phyloP scores from a whole-genome alignment of 1,284 basidiomycete genomes.

The Cryptococcus sp. region DNA sequence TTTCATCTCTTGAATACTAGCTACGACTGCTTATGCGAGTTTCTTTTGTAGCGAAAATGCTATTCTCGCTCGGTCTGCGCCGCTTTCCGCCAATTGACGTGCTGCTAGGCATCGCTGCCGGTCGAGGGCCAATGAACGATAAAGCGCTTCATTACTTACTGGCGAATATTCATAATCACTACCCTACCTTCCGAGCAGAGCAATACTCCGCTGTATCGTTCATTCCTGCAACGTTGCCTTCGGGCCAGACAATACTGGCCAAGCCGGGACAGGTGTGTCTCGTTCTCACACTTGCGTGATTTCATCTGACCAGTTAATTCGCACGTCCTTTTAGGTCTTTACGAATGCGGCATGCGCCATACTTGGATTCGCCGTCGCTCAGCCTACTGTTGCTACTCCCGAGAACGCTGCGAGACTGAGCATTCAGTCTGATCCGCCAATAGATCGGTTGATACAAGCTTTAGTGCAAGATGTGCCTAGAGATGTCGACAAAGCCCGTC shows the following conservation, averaged over 20 bases:
- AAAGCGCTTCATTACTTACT: conserved; percentile 76
- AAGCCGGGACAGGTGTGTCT: conserved; percentile 66
- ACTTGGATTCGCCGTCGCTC: conserved; percentile 67
- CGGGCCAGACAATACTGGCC: conserved; percentile 60
- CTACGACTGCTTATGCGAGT: not conserved
- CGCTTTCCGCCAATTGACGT: conserved; percentile 69
- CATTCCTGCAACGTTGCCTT: conserved; percentile 69
- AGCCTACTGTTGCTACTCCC: conserved; percentile 61
- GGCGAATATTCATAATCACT: conserved; percentile 66
- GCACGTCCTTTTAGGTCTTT: conserved; percentile 63
- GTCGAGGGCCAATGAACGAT: conserved; percentile 40
- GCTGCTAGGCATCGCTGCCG: conserved; percentile 68
- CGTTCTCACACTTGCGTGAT: too few relatives aligned
- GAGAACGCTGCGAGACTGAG: conserved; percentile 74
- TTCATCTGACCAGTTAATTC: not conserved
- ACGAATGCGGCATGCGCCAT: conserved; percentile 67
- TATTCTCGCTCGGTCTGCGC: conserved; percentile 75
- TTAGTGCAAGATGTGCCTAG: conserved; percentile 67
- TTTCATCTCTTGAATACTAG: not conserved
- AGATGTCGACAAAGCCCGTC: conserved; percentile 61
- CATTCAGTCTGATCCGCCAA: conserved; percentile 71
- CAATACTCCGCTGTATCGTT: conserved; percentile 66
- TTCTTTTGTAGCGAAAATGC: conserved; percentile 67
- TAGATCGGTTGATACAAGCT: conserved; percentile 64
- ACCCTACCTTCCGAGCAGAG: conserved; percentile 63